Percentiles rank a stretch among this genome's conserved stretches.
Evolutionary conservation across 2,329 filamentous ascomycete species (phyloP).

Genomic region (Aspergillus novofumigatus): DNA sequence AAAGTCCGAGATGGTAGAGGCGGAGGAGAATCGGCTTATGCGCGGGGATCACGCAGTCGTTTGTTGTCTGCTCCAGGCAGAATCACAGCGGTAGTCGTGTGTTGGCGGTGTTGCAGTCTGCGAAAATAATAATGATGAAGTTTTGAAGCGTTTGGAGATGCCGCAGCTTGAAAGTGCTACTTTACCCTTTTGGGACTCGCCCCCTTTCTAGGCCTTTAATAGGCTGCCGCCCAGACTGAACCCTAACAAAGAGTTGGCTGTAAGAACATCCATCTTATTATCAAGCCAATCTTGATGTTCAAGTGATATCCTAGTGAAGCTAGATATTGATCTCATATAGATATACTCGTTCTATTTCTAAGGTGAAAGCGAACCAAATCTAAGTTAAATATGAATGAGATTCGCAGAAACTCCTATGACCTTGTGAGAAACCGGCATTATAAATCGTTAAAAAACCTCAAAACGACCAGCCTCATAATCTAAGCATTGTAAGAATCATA

Average conservation of each 20-base stretch:
- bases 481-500: neutral
- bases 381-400: neutral
- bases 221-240: constrained; percentile 14
- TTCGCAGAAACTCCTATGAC: neutral
- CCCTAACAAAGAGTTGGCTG: constrained; percentile 9
- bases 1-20: constrained; percentile 1
- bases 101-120: constrained; percentile 12
- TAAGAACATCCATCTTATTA: neutral
- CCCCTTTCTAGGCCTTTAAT: constrained; percentile 14
- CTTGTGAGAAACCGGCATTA: neutral
- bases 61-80: constrained; percentile 39
- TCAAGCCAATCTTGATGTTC: neutral
- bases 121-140: constrained; percentile 24
- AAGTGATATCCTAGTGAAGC: neutral
- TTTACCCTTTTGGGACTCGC: constrained; percentile 23
- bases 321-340: neutral
- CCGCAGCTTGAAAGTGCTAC: constrained; percentile 16
- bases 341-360: neutral
- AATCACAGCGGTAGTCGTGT: constrained; percentile 19
- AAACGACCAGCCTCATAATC: neutral
- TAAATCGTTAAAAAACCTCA: neutral
- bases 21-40: constrained; percentile 7
- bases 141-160: constrained; percentile 28
- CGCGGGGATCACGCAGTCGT: constrained; percentile 3
- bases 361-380: neutral